Evolutionary conservation across 805 yeast genomes (phyloP), one percentile per base, ranked within the genome.

Genomic region (Kurtzmaniella cleridarum): DNA sequence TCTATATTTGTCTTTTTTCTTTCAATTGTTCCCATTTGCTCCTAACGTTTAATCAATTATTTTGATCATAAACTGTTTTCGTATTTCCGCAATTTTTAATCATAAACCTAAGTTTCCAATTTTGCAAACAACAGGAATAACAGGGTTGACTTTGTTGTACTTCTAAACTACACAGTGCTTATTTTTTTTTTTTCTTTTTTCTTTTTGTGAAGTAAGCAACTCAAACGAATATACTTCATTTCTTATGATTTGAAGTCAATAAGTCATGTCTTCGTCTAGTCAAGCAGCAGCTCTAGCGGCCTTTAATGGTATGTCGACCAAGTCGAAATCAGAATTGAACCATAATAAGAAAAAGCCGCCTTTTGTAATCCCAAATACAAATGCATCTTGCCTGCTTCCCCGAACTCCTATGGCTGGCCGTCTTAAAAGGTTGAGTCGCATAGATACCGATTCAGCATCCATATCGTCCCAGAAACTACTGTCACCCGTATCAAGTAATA

Each of bases 211-310:
- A n/a, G n/a, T n/a, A 20, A 20, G 24, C 24, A 20, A 20, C 8
- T 20, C 24, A 20, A 20, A 20, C n/a, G 24, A 20, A 5, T 5
- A 5, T 20, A 8, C 8, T 20, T 20, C 8, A 20, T 5, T 20
- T 20, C 5, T 20, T 5, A 20, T 5, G 8, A 20, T 5, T 20
- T 20, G 8, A 8, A 23, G n/a, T 15, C 29, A 20, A 15, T n/a
- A 15, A 47, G 45, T 49, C 42, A 51, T 40, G 34, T 36, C 39
- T 27, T 51, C 66, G 24, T 67, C 66, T 30, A 59, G 63, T 42
- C 65, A 62, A 34, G 70, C 72, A 6, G 73, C 73, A 11, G 73
- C 73, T 2, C 43, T 63, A 47, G 73, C 73, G 3, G 73, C 73
- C 5, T 67, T 67, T 46, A 64, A 58, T 41, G 62, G 51, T 35